These are phyloP conservation scores for Jatropha curcas DNA, from an alignment of 345 rosid species.

Conservation along the genomic window DNA sequence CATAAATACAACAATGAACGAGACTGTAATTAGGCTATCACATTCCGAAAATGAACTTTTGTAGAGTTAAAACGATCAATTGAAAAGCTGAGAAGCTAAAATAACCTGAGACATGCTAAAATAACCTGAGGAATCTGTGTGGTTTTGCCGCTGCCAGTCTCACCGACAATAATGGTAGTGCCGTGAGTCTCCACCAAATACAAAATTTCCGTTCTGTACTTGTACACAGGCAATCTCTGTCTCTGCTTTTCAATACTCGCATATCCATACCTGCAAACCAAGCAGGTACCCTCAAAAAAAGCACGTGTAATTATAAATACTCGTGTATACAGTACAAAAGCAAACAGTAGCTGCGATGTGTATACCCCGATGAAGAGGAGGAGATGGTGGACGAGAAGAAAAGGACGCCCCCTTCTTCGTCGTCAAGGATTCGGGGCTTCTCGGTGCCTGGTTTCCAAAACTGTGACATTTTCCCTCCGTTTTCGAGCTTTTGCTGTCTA, in stretches of 20 bases:
- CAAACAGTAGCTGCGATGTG: not conserved
- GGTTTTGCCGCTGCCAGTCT: constrained; percentile 98
- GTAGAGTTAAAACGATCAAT: not conserved
- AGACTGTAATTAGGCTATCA: not conserved
- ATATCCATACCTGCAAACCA: constrained; percentile 49
- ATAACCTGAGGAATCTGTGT: constrained; percentile 98
- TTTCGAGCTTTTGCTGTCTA: constrained; percentile 7
- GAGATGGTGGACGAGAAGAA: constrained; percentile 56
- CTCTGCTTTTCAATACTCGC: constrained; percentile 82
- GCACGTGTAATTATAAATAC: not conserved
- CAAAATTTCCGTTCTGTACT: constrained; percentile 71
- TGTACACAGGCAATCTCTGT: constrained; percentile 87
- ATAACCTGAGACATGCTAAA: too few relatives aligned
- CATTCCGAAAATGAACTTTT: not conserved
- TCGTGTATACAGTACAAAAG: not conserved
- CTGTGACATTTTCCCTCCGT: constrained; percentile 46
- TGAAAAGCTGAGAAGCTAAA: not conserved
- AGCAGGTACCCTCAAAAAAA: not conserved
- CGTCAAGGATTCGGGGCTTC: constrained; percentile 81
- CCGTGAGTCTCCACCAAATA: constrained; percentile 87
- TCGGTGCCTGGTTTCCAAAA: constrained; percentile 95
- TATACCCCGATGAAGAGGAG: constrained; percentile 63
- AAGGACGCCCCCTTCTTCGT: constrained; percentile 92
- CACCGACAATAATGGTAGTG: constrained; percentile 92
- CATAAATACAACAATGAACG: not conserved